Evolutionary conservation across 2,329 filamentous ascomycete species (phyloP), one percentile per base, ranked within the genome.

Genomic region (Pyricularia sp.): DNA sequence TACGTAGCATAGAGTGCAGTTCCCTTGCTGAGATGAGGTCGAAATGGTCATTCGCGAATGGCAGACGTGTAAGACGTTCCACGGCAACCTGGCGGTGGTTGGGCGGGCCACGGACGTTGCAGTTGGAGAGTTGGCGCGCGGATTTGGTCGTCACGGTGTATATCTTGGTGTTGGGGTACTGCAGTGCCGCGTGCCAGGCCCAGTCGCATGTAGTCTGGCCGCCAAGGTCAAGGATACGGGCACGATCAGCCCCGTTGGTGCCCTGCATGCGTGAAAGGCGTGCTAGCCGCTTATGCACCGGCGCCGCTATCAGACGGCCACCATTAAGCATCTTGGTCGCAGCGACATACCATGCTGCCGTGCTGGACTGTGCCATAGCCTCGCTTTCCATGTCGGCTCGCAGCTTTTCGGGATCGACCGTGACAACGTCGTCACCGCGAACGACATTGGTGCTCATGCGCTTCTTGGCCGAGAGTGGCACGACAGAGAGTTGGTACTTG

Each of bases 161-260:
- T 68, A 97, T 88, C 77, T 92, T 93, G 69, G 92, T 86, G 77
- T 92, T 90, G 23, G 92, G 92, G 78, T 94, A 95, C 77, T 94
- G 90, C 66, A 92, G 84, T 0, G 95, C 93, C 69, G 93, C 91
- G 76, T 95, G 90, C 95, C 95, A 99, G 26, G 92, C 94, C 95
- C 95, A 99, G 78, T 97, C 93, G 76, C 93, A 94, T 17, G 91
- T 88, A 0, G 90, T 85, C 76, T 94, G 90, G 64, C 94, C 94
- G 66, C 92, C 93, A 42, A 97, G 88, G 76, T 98, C 94, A 30
- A 98, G 86, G 69, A 97, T 90, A 42, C 91, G 84, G 3, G 88
- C 81, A 28, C 88, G 85, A 61, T 81, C 75, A 2, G 81, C 78
- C 1, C 80, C 77, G 55, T 36, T 63, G 5, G 33, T 28, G 58